These are phyloP conservation scores for Fusarium pininemorale DNA, from an alignment of 2,329 filamentous ascomycete genomes.

Conservation along the genomic window DNA sequence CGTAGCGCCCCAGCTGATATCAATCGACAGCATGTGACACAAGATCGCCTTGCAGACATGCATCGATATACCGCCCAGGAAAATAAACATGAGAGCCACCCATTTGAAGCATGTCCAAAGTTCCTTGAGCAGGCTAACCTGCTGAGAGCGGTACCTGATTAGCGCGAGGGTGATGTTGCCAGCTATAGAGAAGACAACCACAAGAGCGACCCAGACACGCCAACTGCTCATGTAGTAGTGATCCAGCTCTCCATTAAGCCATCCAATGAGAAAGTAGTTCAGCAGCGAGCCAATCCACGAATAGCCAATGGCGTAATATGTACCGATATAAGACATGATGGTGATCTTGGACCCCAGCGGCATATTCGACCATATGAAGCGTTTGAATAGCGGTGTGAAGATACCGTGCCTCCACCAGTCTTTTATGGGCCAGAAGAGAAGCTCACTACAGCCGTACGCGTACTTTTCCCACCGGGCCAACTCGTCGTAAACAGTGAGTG, in stretches of 20 bases:
- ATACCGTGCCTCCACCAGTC: neutral
- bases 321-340: neutral
- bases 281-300: constrained; percentile 61
- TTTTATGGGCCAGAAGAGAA: constrained; percentile 74
- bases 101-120: constrained; percentile 35
- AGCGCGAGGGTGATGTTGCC: constrained; percentile 28
- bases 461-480: constrained; percentile 78
- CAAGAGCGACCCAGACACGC: constrained; percentile 64
- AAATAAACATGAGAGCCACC: constrained; percentile 36
- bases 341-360: constrained; percentile 36
- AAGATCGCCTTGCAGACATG: constrained; percentile 36
- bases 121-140: constrained; percentile 10
- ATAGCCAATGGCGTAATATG: constrained; percentile 71
- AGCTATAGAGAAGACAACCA: constrained; percentile 32
- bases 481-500: constrained; percentile 77
- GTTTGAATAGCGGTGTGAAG: neutral
- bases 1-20: constrained; percentile 32
- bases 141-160: constrained; percentile 1
- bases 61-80: constrained; percentile 39
- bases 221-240: constrained; percentile 74
- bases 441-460: constrained; percentile 74
- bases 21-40: constrained; percentile 33
- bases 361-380: neutral
- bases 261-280: constrained; percentile 78
- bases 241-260: constrained; percentile 72